phyloP scores from a whole-genome alignment of 2,329 filamentous ascomycete species.

The Lasiodiplodia sp. region DNA sequence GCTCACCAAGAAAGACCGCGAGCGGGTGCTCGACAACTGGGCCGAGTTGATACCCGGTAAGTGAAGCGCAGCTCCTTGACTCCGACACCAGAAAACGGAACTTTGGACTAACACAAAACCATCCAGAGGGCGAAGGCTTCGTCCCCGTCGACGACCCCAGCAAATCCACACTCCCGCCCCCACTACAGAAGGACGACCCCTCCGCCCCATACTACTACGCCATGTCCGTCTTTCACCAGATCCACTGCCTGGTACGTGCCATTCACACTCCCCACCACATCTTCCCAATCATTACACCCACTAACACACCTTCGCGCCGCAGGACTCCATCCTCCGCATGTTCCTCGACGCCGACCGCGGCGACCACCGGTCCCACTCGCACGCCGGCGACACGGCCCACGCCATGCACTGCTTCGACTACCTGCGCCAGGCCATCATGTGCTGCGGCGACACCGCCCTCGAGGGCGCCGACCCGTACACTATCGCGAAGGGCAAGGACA shows the following conservation, averaged over 20 bases:
- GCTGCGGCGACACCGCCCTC: slow-evolving; percentile 41
- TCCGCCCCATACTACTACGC: slow-evolving; percentile 31
- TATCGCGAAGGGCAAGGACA: not conserved
- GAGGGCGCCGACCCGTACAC: slow-evolving; percentile 35
- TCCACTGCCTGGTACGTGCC: slow-evolving; percentile 35
- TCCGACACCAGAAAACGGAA: no score
- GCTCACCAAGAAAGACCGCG: not conserved
- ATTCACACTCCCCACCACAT: not conserved
- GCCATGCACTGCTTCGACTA: slow-evolving; percentile 49
- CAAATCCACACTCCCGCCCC: not conserved
- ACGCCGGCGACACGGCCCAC: slow-evolving; percentile 30
- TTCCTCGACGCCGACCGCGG: not conserved
- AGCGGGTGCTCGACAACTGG: not conserved
- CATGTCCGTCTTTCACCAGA: slow-evolving; percentile 39
- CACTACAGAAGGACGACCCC: not conserved
- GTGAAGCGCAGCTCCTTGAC: not conserved
- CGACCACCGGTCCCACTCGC: not conserved
- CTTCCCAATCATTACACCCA: not conserved
- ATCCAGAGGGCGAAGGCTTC: not conserved
- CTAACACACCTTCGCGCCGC: not conserved
- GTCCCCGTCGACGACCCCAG: not conserved
- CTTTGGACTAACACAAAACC: not conserved
- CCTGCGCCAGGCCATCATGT: slow-evolving; percentile 46
- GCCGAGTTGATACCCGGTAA: not conserved
- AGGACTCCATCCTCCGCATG: not conserved